phyloP scores from a whole-genome alignment of 257 asterid species.

The Rauvolfia tetraphylla region DNA sequence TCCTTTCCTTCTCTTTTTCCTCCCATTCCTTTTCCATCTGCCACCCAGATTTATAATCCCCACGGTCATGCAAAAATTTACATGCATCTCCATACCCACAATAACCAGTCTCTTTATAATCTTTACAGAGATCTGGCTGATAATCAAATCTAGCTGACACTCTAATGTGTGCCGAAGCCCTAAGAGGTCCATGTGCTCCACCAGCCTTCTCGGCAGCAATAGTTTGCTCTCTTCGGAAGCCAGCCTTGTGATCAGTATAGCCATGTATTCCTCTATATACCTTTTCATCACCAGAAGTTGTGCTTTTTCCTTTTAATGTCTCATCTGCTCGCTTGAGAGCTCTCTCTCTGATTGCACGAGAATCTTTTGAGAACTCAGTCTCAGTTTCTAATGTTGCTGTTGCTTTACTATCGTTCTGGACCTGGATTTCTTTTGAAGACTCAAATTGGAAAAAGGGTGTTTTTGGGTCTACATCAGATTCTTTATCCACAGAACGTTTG shows the following conservation, averaged over 20 bases:
- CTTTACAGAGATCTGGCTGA: constrained; percentile 97
- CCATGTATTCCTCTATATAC: constrained; percentile 73
- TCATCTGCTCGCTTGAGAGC: constrained; percentile 71
- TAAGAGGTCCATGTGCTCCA: constrained; percentile 87
- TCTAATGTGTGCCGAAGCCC: constrained; percentile 92
- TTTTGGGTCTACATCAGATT: constrained; percentile 37
- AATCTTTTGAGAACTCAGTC: constrained; percentile 80
- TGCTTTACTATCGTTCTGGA: constrained; percentile 73
- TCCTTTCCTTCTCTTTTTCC: constrained; percentile 71
- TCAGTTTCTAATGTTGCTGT: constrained; percentile 87
- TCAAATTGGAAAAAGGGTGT: constrained; percentile 57
- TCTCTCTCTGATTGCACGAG: constrained; percentile 80
- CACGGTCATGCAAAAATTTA: constrained; percentile 95
- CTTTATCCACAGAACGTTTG: constrained; percentile 31
- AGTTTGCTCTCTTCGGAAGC: constrained; percentile 86
- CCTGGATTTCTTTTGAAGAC: constrained; percentile 74
- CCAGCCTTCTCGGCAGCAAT: constrained; percentile 91
- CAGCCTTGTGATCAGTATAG: constrained; percentile 91
- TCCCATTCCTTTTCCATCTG: constrained; percentile 94
- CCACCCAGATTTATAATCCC: constrained; percentile 97
- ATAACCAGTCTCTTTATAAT: constrained; percentile 91
- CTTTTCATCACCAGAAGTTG: constrained; percentile 52
- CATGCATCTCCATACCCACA: constrained; percentile 98
- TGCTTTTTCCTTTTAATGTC: constrained; percentile 61
- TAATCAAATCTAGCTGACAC: constrained; percentile 94